Percentiles rank a stretch among this genome's conserved stretches.
phyloP scores from a whole-genome alignment of 225 moss, liverwort and hornwort genomes.

The Pseudisothecium myosuroides region DNA sequence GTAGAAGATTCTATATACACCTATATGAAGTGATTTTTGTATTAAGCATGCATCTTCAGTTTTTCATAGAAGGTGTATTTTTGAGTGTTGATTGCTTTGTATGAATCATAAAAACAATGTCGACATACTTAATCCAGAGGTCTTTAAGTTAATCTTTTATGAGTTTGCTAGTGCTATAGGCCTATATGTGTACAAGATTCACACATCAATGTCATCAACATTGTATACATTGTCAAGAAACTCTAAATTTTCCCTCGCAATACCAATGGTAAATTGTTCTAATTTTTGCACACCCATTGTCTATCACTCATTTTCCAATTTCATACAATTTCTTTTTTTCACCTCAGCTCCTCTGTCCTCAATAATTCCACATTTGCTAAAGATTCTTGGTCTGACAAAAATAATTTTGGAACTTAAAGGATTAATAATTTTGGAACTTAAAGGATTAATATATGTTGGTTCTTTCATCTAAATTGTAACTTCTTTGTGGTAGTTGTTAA shows the following conservation, averaged over 20 bases:
- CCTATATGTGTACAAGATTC: background rate
- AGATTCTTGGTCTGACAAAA: background rate
- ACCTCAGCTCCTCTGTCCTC: background rate
- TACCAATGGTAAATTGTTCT: background rate
- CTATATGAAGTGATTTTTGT: no score
- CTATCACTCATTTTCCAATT: background rate
- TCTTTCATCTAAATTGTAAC: background rate
- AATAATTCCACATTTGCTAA: background rate
- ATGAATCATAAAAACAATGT: background rate
- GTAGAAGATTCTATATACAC: fast-evolving
- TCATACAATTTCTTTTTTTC: fast-evolving
- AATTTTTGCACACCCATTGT: background rate
- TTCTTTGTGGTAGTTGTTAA: background rate
- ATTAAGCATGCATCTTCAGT: background rate
- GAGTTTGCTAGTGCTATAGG: fast-evolving
- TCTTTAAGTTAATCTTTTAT: background rate
- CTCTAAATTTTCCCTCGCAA: no score
- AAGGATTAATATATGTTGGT: no score
- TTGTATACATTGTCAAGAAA: background rate
- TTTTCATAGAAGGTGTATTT: background rate
- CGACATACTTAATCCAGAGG: fast-evolving
- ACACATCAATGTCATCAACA: background rate
- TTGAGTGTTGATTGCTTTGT: background rate
- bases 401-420: background rate
- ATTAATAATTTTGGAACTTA: no score